These are phyloP conservation scores for Exophiala dermatitidis DNA, from an alignment of 2,329 filamentous ascomycete species.

Conservation along the genomic window DNA sequence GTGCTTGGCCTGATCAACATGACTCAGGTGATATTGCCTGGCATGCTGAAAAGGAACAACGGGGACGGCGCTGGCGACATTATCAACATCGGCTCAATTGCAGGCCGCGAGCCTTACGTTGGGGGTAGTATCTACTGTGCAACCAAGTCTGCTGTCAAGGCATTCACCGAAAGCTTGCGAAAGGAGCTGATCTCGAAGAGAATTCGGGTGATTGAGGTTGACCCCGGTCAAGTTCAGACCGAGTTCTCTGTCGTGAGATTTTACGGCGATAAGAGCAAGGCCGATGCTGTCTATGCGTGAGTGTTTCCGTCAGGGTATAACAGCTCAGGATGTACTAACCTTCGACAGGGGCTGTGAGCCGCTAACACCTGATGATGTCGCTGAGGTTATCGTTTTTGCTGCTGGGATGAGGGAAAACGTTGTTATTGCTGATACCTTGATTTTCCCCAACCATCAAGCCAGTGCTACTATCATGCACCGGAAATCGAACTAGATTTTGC, in stretches of 20 bases:
- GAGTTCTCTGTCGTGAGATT: conserved; percentile 90
- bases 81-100: conserved; percentile 84
- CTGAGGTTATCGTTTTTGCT: conserved; percentile 80
- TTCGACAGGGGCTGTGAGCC: conserved; percentile 62
- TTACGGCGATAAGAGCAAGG: conserved; percentile 79
- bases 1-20: conserved; percentile 92
- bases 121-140: conserved; percentile 89
- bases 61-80: conserved; percentile 81
- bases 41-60: conserved; percentile 59
- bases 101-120: conserved; percentile 77
- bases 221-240: conserved; percentile 89
- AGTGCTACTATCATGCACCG: not conserved
- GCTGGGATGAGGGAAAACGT: conserved; percentile 81
- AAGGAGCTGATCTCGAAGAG: conserved; percentile 74
- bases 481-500: too few species aligned
- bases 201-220: conserved; percentile 78
- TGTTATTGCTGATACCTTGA: conserved; percentile 75
- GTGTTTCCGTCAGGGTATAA: conserved; percentile 47
- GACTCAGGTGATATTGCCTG: conserved; percentile 81
- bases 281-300: conserved; percentile 67
- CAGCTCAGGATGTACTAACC: not conserved
- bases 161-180: conserved; percentile 73
- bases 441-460: conserved; percentile 79
- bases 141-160: conserved; percentile 79
- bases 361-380: conserved; percentile 81